These are phyloP conservation scores for Rubia yunnanensis DNA, from an alignment of 257 asterid species.

Conservation along the genomic window DNA sequence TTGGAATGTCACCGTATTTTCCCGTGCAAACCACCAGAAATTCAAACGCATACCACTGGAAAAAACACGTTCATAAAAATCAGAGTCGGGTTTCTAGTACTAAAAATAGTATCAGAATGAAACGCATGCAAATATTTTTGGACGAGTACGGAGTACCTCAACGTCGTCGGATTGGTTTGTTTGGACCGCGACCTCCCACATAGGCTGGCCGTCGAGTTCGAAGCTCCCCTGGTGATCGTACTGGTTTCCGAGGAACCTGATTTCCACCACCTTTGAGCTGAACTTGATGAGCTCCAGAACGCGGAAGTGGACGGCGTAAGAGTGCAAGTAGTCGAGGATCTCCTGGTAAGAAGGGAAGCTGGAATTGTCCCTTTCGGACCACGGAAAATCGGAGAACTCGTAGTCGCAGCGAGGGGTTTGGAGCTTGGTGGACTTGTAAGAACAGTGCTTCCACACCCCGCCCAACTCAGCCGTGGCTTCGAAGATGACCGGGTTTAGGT, in stretches of 20 bases:
- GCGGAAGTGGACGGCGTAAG: slow-evolving; percentile 59
- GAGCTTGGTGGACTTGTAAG: slow-evolving; percentile 54
- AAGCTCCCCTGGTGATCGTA: not conserved
- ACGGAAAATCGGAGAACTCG: slow-evolving; percentile 86
- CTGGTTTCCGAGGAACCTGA: slow-evolving; percentile 42
- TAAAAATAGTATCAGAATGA: too few relatives aligned
- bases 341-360: slow-evolving; percentile 63
- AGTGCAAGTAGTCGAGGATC: slow-evolving; percentile 56
- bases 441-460: slow-evolving; percentile 84
- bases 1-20: slow-evolving; percentile 80
- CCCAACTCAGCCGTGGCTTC: slow-evolving; percentile 73
- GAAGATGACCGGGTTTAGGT: slow-evolving; percentile 56
- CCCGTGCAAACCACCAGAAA: slow-evolving; percentile 79
- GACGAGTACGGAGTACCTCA: slow-evolving; percentile 49
- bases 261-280: slow-evolving; percentile 71
- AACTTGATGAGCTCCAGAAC: slow-evolving; percentile 55
- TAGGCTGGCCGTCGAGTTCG: slow-evolving; percentile 47
- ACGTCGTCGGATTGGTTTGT: slow-evolving; percentile 36
- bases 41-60: slow-evolving; percentile 68
- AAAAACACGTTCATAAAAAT: not conserved
- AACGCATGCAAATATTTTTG: not conserved
- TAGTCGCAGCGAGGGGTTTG: slow-evolving; percentile 88
- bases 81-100: not conserved
- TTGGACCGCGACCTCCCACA: slow-evolving; percentile 77
- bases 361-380: slow-evolving; percentile 63